These are phyloP conservation scores for Globisporangium emineosum DNA, from an alignment of 352 stramenopile genomes.

Conservation along the genomic window DNA sequence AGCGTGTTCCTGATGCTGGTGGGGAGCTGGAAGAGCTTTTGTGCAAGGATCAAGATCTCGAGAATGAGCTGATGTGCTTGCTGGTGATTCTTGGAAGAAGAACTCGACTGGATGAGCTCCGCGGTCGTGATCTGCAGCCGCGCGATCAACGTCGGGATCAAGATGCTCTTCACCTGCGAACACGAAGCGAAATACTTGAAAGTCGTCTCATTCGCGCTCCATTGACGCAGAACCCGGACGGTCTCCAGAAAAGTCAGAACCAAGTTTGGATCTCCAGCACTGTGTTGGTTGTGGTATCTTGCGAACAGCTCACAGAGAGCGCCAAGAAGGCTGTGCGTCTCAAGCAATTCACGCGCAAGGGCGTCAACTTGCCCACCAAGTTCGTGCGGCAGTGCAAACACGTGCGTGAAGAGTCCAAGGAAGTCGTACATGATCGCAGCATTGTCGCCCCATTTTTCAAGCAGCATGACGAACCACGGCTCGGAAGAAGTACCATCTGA, in stretches of 20 bases:
- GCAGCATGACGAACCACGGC: conserved; percentile 17
- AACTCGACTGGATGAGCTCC: neutral
- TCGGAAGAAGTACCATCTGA: neutral
- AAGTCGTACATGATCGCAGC: conserved; percentile 20
- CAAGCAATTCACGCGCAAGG: conserved; percentile 7
- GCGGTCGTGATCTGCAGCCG: neutral
- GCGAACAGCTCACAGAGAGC: conserved; percentile 4
- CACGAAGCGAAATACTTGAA: neutral
- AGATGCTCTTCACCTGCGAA: neutral
- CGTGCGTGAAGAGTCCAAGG: conserved; percentile 17
- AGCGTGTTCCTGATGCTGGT: neutral
- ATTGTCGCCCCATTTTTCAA: conserved; percentile 10
- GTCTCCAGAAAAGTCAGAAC: conserved; percentile 2
- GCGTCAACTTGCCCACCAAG: conserved; percentile 1
- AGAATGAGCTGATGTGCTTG: conserved; percentile 3
- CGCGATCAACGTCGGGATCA: conserved; percentile 2
- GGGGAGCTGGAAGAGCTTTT: neutral
- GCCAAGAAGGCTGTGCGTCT: neutral
- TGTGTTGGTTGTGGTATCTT: neutral
- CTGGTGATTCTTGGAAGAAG: neutral
- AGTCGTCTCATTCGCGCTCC: conserved; percentile 6
- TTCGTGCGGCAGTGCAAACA: conserved; percentile 19
- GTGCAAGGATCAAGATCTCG: neutral
- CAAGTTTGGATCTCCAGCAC: neutral
- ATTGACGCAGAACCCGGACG: conserved; percentile 9